phyloP scores from a whole-genome alignment of 176 grass and related monocot genomes.

The Poa pratensis region DNA sequence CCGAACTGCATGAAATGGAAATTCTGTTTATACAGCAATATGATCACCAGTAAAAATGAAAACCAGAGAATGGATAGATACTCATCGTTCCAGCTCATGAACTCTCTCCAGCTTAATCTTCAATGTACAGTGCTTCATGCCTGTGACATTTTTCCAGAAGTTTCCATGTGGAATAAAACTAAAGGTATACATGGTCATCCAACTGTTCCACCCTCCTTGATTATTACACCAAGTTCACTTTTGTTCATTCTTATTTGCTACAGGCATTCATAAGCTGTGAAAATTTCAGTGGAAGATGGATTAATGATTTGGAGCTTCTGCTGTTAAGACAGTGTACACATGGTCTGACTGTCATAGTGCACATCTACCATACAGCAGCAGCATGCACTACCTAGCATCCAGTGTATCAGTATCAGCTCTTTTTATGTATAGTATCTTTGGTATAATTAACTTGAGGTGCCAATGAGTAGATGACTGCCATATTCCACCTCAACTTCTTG shows the following conservation, averaged over 20 bases:
- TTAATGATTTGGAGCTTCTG: slow-evolving; percentile 12
- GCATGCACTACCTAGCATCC: not conserved
- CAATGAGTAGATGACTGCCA: slow-evolving; percentile 10
- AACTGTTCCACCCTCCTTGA: not conserved
- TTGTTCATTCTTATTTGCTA: not conserved
- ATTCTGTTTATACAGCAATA: not conserved
- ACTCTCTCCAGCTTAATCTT: not conserved
- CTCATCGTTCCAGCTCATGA: slow-evolving; percentile 3
- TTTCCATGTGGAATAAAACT: not conserved
- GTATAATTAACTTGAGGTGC: not conserved
- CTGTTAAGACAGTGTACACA: not conserved
- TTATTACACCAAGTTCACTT: not conserved
- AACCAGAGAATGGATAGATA: not conserved
- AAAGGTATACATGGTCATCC: not conserved
- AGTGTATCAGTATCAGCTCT: not conserved
- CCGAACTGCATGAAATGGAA: not conserved
- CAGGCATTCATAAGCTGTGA: not conserved
- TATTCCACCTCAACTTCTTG: not conserved
- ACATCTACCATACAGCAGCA: not conserved
- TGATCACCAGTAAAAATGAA: slow-evolving; percentile 1
- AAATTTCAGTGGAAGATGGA: slow-evolving; percentile 24
- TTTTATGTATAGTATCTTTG: not conserved
- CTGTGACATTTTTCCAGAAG: slow-evolving; percentile 7
- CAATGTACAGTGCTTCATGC: not conserved
- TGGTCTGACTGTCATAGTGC: not conserved